These are phyloP conservation scores for Pleurotus cornucopiae DNA, from an alignment of 768 basidiomycete genomes.

Conservation along the genomic window DNA sequence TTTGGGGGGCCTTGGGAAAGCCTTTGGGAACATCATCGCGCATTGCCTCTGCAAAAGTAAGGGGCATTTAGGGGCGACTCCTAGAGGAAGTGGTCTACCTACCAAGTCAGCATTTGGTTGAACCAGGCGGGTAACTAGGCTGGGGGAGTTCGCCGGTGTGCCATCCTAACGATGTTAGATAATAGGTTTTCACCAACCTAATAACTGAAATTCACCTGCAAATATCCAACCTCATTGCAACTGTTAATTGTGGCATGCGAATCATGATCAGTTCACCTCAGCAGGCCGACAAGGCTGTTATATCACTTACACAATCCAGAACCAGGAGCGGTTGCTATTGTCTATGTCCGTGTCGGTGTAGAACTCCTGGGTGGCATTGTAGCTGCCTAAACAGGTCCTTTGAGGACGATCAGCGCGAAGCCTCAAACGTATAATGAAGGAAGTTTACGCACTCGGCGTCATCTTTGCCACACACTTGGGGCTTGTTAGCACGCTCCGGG, in stretches of 20 bases:
- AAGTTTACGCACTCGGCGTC: conserved; percentile 43
- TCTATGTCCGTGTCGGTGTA: conserved; percentile 56
- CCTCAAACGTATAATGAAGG: background rate
- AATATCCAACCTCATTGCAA: conserved; percentile 67
- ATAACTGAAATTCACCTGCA: conserved; percentile 25
- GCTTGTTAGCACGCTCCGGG: background rate
- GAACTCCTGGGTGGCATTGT: conserved; percentile 31
- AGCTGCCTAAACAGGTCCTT: conserved; percentile 40
- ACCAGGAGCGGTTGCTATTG: conserved; percentile 60
- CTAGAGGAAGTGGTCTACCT: conserved; percentile 11
- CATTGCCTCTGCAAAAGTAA: conserved; percentile 53
- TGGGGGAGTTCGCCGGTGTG: conserved; percentile 31
- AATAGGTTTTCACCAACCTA: background rate
- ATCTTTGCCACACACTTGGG: conserved; percentile 46
- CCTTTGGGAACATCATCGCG: conserved; percentile 59
- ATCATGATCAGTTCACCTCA: too few relatives aligned
- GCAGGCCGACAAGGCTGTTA: too few relatives aligned
- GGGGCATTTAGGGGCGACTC: background rate
- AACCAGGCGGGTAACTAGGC: conserved; percentile 52
- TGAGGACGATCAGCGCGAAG: background rate
- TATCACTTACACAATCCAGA: conserved; percentile 57
- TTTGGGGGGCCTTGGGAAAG: conserved; percentile 56
- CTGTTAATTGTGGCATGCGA: conserved; percentile 23
- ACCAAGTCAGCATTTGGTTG: conserved; percentile 55
- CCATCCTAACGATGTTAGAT: conserved; percentile 29